Evolutionary conservation across 345 rosid species (phyloP), one percentile per base, ranked within the genome.

Genomic region (Rhizophora mangle): DNA sequence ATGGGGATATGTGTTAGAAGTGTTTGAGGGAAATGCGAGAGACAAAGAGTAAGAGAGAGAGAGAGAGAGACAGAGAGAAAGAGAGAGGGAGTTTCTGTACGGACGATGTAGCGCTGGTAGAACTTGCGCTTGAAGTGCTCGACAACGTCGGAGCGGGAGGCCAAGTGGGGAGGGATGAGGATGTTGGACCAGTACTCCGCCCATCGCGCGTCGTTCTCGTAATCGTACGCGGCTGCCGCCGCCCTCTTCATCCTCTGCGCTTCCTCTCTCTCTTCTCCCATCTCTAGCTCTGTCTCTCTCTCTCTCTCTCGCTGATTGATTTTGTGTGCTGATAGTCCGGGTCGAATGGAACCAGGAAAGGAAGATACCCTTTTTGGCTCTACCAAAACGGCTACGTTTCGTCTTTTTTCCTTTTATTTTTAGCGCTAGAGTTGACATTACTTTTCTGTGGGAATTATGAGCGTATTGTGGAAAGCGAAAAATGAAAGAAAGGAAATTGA

Each of bases 91-190:
- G 47, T 37, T 70, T 0, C 52, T 15, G 59, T 55, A 72, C 85
- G 68, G 62, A 95, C 97, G 74, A 86, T 81, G 80, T 39, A 92
- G 13, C 99, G 97, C 77, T 92, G 99, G 78, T 95, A 95, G 87
- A 92, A 95, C 80, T 95, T 95, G 89, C 85, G 91, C 85, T 92
- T 95, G 85, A 74, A 92, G 78, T 92, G 99, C 31, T 85, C 85
- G 68, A 89, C 64, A 69, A 95, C 99, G 63, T 88, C 99, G 53
- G 96, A 78, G 67, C 91, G 93, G 69, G 99, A 84, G 60, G 99
- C 84, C 88, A 92, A 72, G 90, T 85, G 84, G 39, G 96, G 96
- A 71, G 99, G 98, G 65, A 95, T 85, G 75, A 95, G 86, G 81
- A 95, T 74, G 69, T 92, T 92, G 64, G 97, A 88, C 97, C 96